Base-by-base conservation (phyloP, 2,329 filamentous ascomycete genomes). In the Scytalidium lignicola region DNA sequence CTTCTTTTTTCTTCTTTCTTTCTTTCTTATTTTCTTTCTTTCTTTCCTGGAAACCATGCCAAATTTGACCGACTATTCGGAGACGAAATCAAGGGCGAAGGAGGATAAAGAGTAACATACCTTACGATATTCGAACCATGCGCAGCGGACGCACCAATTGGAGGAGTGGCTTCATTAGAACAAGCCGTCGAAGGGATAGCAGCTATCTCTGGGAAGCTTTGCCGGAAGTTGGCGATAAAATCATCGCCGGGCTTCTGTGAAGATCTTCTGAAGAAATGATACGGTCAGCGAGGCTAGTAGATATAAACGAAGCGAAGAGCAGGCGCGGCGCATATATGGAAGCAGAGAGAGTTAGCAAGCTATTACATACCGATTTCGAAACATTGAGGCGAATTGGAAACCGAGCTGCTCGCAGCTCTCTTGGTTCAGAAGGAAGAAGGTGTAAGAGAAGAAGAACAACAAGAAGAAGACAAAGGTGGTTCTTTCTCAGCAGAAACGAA, bases 171-270 rank as follows among this genome's bases (percentile, higher is more conserved):
- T 62, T 67, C 62, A 62, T 66, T 60, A 58, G 72, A 61, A 60
- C 76, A 67, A 47, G 75, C 62, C 50, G 71, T 65, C 46, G 76
- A 66, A 58, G 70, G 61, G 51, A 76, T 74, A 47, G 78, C 72
- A 49, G 78, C 73, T 53, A 95, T 74, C 60, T 91, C 82, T 43
- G 89, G 86, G 63, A 95, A 96, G 58, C 82, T 84, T 62, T 88
- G 82, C 67, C 88, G 88, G 72, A 96, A 96, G 67, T 82, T 84
- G 69, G 83, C 83, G 66, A 93, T 83, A 64, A 96, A 78, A 62
- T 91, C 88, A 65, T 91, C 87, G 67, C 82, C 84, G 49, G 90
- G 90, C 74, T 95, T 95, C 69, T 90, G 88, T 49, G 87, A 83
- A 67, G 61, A 62, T 53, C 57, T 63, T 53, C 88, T 71, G 85